These are phyloP conservation scores for Solanum ahanhuiri DNA, from an alignment of 257 asterid genomes.

Conservation along the genomic window DNA sequence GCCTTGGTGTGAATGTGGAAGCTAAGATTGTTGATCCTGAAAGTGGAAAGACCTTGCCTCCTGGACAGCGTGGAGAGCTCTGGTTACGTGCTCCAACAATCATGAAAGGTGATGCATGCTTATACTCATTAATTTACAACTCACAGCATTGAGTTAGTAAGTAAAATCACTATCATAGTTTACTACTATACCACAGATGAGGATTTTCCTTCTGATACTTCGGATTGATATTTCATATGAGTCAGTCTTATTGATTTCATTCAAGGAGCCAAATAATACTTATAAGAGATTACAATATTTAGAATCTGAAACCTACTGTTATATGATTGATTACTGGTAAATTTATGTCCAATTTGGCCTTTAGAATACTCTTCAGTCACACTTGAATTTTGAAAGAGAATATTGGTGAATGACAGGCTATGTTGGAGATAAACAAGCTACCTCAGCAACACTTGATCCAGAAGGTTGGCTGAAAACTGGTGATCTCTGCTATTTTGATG, in stretches of 20 bases:
- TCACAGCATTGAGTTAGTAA: neutral
- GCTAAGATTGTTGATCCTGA: conserved; percentile 82
- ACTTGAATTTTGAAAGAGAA: neutral
- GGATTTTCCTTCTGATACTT: neutral
- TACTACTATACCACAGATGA: neutral
- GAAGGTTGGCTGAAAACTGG: conserved; percentile 98
- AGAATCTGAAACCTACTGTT: neutral
- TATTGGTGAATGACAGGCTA: conserved; percentile 44
- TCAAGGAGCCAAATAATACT: neutral
- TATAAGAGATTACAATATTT: neutral
- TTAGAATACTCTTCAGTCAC: neutral
- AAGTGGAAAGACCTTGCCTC: conserved; percentile 56
- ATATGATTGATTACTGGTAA: neutral
- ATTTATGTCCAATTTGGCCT: neutral
- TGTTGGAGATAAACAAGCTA: conserved; percentile 75
- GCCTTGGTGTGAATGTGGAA: conserved; percentile 45
- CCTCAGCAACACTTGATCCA: conserved; percentile 66
- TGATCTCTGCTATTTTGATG: conserved; percentile 83
- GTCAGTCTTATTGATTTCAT: neutral
- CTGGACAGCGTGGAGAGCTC: conserved; percentile 65
- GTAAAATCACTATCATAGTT: neutral
- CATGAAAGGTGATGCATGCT: conserved; percentile 56
- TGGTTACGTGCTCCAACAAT: conserved; percentile 74
- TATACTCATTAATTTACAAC: neutral
- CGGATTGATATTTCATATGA: neutral